Conservation (phyloP, 371 early-diverging fungal species). For the Apophysomyces elegans region DNA sequence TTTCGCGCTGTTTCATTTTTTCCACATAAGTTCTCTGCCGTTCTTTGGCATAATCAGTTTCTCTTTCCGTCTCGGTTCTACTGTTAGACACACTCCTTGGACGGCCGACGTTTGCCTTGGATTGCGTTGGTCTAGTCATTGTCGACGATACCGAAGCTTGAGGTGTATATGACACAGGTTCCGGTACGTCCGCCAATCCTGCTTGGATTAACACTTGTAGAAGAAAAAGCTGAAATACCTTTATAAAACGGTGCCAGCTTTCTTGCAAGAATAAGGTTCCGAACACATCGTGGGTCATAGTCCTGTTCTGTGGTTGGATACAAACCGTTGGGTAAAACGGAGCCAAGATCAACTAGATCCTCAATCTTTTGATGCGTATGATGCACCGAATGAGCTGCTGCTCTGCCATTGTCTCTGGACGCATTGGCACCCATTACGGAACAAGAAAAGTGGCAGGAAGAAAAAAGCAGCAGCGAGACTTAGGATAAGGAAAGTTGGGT, state of each 20-base stretch:
- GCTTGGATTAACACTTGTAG: not conserved
- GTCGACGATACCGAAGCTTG: conserved; percentile 30
- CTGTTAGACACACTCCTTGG: conserved; percentile 44
- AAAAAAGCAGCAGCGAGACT: conserved; percentile 10
- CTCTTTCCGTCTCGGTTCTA: conserved; percentile 10
- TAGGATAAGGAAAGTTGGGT: not conserved
- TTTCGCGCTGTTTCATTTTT: conserved; percentile 13
- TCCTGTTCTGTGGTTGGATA: conserved; percentile 65
- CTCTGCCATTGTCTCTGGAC: not conserved
- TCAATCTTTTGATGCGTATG: not conserved
- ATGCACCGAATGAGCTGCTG: not conserved
- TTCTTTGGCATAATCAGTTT: conserved; percentile 2
- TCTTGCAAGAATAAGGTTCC: conserved; percentile 40
- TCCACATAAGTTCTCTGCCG: conserved; percentile 24
- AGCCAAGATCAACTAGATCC: conserved; percentile 61
- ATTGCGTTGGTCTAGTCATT: not conserved
- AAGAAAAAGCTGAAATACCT: conserved; percentile 11
- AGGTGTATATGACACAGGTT: conserved; percentile 30
- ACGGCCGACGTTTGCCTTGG: conserved; percentile 13
- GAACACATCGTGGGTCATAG: conserved; percentile 70
- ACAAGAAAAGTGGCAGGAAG: not conserved
- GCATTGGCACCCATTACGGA: conserved; percentile 22
- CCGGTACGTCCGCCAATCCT: conserved; percentile 38
- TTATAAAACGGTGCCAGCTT: conserved; percentile 7
- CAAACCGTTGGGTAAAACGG: conserved; percentile 63